phyloP scores from a whole-genome alignment of 495 filamentous ascomycete genomes.

The Neurospora discreta region DNA sequence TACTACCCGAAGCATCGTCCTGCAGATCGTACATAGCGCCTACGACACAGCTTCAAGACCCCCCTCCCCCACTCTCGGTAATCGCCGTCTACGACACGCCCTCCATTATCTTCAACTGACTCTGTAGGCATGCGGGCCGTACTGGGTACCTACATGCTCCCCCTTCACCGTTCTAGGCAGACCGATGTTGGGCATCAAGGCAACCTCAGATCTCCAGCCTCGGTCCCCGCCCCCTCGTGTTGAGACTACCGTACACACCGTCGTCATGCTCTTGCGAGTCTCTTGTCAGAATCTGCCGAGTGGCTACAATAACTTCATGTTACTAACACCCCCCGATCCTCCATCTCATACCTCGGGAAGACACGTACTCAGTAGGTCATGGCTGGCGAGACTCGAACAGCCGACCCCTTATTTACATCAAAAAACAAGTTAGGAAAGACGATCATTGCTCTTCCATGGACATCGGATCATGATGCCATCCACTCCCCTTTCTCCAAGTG shows the following conservation, averaged over 20 bases:
- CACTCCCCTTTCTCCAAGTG: not conserved
- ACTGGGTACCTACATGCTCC: conserved; percentile 2
- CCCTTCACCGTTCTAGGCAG: not conserved
- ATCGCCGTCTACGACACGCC: not conserved
- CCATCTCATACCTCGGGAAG: not conserved
- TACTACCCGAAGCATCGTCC: not conserved
- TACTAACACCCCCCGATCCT: not conserved
- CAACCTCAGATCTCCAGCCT: conserved; percentile 8
- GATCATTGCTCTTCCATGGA: not conserved
- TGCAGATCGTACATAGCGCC: not conserved
- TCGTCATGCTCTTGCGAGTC: not conserved
- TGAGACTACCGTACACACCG: not conserved
- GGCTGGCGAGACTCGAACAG: not conserved
- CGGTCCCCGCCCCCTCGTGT: not conserved
- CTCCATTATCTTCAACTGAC: not conserved
- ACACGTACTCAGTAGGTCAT: not conserved
- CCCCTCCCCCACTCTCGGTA: conserved; percentile 5
- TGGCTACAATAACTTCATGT: not conserved
- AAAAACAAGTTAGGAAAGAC: not conserved
- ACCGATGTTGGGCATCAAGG: conserved; percentile 6
- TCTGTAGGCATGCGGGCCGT: not conserved
- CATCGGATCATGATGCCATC: not conserved
- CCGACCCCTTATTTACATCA: not conserved
- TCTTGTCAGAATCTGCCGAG: not conserved
- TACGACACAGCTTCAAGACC: conserved; percentile 1